A percentile compares a stretch with the other conserved stretches of the same genome.
Conservation (phyloP, 441 rosid species). For the Gossypium schwendimanii region DNA sequence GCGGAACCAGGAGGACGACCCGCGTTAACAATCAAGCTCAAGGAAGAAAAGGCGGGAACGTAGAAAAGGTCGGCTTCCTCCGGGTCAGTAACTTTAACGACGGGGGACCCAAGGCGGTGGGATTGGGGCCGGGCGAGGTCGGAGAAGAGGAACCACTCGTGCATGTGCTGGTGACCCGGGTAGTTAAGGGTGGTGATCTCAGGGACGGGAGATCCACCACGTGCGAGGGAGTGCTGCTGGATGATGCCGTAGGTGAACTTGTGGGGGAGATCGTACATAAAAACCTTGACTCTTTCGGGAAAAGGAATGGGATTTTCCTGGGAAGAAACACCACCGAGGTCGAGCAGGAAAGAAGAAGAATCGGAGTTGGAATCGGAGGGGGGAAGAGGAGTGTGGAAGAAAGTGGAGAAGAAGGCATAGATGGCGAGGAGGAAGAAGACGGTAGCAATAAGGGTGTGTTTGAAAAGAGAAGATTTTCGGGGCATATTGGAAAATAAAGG, state of each 20-base stretch:
- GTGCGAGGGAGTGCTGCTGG: slow-evolving; percentile 64
- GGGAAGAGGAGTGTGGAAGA: slow-evolving; percentile 36
- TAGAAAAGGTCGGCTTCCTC: slow-evolving; percentile 78
- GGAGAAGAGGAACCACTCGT: slow-evolving; percentile 77
- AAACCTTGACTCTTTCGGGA: slow-evolving; percentile 32
- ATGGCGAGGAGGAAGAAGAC: background rate
- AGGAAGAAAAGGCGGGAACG: slow-evolving; percentile 80
- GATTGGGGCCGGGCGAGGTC: slow-evolving; percentile 49
- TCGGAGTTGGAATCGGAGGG: slow-evolving; percentile 17
- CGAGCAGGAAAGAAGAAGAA: slow-evolving; percentile 7
- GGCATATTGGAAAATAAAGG: slow-evolving; percentile 32
- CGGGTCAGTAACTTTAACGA: slow-evolving; percentile 53
- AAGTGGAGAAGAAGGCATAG: slow-evolving; percentile 44
- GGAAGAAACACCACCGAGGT: slow-evolving; percentile 18
- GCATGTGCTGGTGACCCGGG: slow-evolving; percentile 97
- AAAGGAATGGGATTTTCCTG: background rate
- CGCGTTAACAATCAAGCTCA: slow-evolving; percentile 67
- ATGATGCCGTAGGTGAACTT: slow-evolving; percentile 70
- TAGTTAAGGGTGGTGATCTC: slow-evolving; percentile 49
- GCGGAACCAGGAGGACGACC: slow-evolving; percentile 34
- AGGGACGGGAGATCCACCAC: slow-evolving; percentile 38
- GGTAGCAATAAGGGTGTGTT: slow-evolving; percentile 32
- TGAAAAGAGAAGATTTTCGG: slow-evolving; percentile 67
- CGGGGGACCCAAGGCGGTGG: slow-evolving; percentile 54
- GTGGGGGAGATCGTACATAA: slow-evolving; percentile 75